Evolutionary conservation across 768 basidiomycete genomes (phyloP).

Genomic region (Tylopilus balloui): DNA sequence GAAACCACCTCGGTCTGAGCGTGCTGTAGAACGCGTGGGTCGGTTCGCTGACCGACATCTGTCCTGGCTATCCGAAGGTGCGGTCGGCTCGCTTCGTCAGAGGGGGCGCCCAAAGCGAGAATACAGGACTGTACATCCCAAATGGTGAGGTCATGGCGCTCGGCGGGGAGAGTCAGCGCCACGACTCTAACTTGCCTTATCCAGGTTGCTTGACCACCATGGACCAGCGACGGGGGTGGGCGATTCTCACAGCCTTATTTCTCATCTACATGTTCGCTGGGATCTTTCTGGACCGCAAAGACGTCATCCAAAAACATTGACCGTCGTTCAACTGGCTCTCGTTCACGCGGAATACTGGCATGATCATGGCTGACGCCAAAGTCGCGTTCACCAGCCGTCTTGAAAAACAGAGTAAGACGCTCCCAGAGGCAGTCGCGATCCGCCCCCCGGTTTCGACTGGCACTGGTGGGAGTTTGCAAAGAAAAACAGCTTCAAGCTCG

Average conservation of each 20-base stretch:
- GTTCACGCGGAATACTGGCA: constrained; percentile 6
- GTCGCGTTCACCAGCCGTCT: constrained; percentile 62
- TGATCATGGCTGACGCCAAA: constrained; percentile 86
- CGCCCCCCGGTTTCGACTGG: constrained; percentile 91
- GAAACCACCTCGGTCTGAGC: constrained; percentile 70
- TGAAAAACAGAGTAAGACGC: constrained; percentile 70
- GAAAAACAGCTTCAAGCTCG: constrained; percentile 66
- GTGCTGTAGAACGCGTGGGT: constrained; percentile 59
- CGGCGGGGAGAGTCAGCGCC: constrained; percentile 9
- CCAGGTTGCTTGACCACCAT: neutral
- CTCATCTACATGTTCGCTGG: constrained; percentile 49
- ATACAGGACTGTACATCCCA: constrained; percentile 60
- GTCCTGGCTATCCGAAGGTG: constrained; percentile 36
- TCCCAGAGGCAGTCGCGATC: constrained; percentile 75
- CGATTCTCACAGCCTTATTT: constrained; percentile 41
- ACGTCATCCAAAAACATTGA: neutral
- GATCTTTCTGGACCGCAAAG: constrained; percentile 38
- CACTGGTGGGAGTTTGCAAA: constrained; percentile 82
- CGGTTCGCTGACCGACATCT: constrained; percentile 36
- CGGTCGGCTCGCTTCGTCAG: constrained; percentile 23
- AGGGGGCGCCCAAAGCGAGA: constrained; percentile 21
- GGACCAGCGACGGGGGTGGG: constrained; percentile 31
- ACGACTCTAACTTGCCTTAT: constrained; percentile 23
- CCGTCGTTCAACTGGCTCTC: too few species aligned
- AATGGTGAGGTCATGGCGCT: constrained; percentile 46